phyloP scores from a whole-genome alignment of 345 rosid species.

The Populus davidiana region DNA sequence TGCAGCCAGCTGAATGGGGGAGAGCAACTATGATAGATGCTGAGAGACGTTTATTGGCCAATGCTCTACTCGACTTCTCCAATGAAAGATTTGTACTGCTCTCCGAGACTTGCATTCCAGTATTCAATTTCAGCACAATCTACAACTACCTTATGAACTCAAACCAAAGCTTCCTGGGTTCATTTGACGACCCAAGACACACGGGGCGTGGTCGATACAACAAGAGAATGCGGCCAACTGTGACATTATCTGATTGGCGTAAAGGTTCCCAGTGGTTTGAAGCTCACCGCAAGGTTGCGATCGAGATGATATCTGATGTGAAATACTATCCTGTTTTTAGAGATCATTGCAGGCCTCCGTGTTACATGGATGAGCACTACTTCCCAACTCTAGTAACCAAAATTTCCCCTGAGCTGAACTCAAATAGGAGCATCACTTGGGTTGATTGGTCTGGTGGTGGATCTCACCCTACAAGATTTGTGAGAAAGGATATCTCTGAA shows the following conservation, averaged over 20 bases:
- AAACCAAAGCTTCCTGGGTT: conserved; percentile 24
- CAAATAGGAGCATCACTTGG: conserved; percentile 35
- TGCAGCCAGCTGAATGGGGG: conserved; percentile 37
- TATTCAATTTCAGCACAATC: conserved; percentile 34
- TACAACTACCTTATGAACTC: conserved; percentile 32
- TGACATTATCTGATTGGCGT: conserved; percentile 28
- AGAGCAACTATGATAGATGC: conserved; percentile 35
- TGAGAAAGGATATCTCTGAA: conserved; percentile 24
- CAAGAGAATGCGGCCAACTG: conserved; percentile 28
- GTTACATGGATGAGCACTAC: conserved; percentile 42
- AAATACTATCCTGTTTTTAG: conserved; percentile 27
- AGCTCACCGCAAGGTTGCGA: conserved; percentile 19
- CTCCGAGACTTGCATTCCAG: conserved; percentile 38
- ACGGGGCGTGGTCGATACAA: conserved; percentile 36
- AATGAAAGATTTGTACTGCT: conserved; percentile 35
- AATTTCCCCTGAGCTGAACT: conserved; percentile 14
- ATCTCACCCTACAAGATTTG: conserved; percentile 29
- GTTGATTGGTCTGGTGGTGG: conserved; percentile 41
- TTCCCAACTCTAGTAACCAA: conserved; percentile 31
- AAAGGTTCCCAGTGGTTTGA: conserved; percentile 41
- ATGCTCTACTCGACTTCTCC: conserved; percentile 28
- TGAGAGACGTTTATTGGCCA: conserved; percentile 32
- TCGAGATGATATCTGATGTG: conserved; percentile 17
- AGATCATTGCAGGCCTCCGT: conserved; percentile 25
- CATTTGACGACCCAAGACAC: conserved; percentile 24